phyloP scores from a whole-genome alignment of 306 rosid genomes.

The Quercus variabilis region DNA sequence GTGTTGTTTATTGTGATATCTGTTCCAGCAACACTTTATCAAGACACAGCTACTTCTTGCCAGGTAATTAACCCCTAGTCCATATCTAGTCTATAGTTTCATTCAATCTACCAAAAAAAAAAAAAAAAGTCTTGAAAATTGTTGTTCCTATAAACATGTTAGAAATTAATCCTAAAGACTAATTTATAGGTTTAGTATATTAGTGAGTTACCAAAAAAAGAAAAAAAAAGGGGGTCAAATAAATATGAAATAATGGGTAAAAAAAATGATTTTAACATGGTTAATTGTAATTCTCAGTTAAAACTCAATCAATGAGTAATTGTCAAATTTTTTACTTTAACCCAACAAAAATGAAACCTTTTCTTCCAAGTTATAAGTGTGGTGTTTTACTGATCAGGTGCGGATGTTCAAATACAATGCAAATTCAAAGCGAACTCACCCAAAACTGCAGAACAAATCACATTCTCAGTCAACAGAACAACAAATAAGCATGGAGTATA shows the following conservation, averaged over 20 bases:
- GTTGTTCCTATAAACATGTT: no score
- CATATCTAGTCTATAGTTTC: not conserved
- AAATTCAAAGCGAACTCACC: conserved; percentile 58
- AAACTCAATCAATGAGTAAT: no score
- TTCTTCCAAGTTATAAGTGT: not conserved
- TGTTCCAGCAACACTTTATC: conserved; percentile 59
- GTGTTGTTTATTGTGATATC: conserved; percentile 69
- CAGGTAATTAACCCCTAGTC: conserved; percentile 35
- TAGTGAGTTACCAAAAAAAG: no score
- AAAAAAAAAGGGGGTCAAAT: no score
- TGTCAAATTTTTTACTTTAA: no score
- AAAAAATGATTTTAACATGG: no score
- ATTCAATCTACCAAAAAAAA: not conserved
- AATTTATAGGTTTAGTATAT: no score
- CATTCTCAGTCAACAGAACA: conserved; percentile 52
- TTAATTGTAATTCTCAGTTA: no score
- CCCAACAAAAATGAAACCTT: not conserved
- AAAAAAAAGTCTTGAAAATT: not conserved
- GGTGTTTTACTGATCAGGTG: conserved; percentile 37
- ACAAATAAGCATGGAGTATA: conserved; percentile 55
- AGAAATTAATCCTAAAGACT: no score
- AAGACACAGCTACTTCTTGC: conserved; percentile 61
- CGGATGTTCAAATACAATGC: conserved; percentile 62
- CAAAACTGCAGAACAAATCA: conserved; percentile 40
- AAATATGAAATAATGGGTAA: no score